phyloP scores from a whole-genome alignment of 2,329 filamentous ascomycete species.

The Chrysoporthe austroafricana region DNA sequence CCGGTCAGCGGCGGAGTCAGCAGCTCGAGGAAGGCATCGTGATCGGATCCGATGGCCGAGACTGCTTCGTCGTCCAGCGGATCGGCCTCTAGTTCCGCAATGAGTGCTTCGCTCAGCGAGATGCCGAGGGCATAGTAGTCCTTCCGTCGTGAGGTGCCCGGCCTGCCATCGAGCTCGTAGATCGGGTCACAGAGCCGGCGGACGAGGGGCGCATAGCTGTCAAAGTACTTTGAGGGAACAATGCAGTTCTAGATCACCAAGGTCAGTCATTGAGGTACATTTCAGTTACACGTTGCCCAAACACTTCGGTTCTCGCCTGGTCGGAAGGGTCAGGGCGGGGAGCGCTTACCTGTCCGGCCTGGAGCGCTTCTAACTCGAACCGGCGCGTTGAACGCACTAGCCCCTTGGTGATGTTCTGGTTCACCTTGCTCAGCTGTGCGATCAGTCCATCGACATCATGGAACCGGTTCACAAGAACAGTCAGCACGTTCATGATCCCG shows the following conservation, averaged over 20 bases:
- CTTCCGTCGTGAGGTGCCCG: slow-evolving; percentile 39
- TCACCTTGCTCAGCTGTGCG: slow-evolving; percentile 41
- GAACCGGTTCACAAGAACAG: slow-evolving; percentile 42
- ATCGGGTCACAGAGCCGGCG: slow-evolving; percentile 48
- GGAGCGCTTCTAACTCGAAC: slow-evolving; percentile 56
- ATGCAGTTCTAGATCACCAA: slow-evolving; percentile 41
- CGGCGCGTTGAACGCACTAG: slow-evolving; percentile 47
- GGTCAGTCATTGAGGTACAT: neutral
- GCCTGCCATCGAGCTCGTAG: slow-evolving; percentile 41
- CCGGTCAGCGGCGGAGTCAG: slow-evolving; percentile 24
- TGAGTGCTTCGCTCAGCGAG: slow-evolving; percentile 45
- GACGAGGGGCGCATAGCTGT: slow-evolving; percentile 46
- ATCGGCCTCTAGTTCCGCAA: slow-evolving; percentile 35
- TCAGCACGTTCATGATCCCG: slow-evolving; percentile 44
- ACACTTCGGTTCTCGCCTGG: neutral
- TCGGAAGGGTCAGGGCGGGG: too few species aligned
- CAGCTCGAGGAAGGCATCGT: slow-evolving; percentile 23
- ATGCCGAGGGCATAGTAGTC: slow-evolving; percentile 49
- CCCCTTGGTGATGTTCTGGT: slow-evolving; percentile 41
- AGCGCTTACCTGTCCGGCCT: slow-evolving; percentile 52
- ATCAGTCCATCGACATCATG: slow-evolving; percentile 38
- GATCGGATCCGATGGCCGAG: slow-evolving; percentile 16
- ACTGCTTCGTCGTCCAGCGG: slow-evolving; percentile 13
- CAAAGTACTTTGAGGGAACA: slow-evolving; percentile 42
- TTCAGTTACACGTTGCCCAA: neutral